Base-by-base conservation (phyloP, 2,329 filamentous ascomycete genomes). In the Xylariaceae sp. region DNA sequence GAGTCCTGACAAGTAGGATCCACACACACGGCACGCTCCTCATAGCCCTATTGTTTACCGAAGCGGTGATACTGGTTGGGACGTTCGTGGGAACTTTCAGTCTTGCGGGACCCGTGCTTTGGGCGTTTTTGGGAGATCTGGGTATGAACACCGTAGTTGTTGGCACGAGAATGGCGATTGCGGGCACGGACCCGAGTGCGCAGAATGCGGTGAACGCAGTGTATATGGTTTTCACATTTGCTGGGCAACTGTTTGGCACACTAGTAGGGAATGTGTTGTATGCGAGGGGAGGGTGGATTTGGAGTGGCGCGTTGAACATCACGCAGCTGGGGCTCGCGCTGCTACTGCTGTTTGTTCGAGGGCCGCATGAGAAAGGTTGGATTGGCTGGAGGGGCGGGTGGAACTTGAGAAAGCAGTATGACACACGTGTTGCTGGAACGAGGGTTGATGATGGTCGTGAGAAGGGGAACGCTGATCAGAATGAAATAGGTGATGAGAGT, bases 191-290 rank as follows among this genome's bases (percentile, higher is more conserved):
- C 17, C 55, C 62, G 2, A 65, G 58, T 12, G 61, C 62, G 1
- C 61, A 70, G 38, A 72, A 64, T 42, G 66, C 68, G 2, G 66
- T 71, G 43, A 75, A 65, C 14, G 62, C 66, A 0, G 61, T 66
- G 6, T 68, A 65, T 19, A 68, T 68, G 66, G 60, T 68, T 12
- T 57, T 60, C 38, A 65, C 61, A 0, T 68, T 68, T 45, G 58
- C 56, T 27, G 66, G 66, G 1, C 64, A 68, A 47, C 55, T 68
- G 6, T 66, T 64, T 12, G 66, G 66, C 0, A 68, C 66, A 0
- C 59, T 62, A 0, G 61, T 63, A 0, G 66, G 65, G 0, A 68
- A 68, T 30, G 51, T 56, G 10, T 53, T 68, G 0, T 68, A 68
- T 39, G 66, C 66, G 0, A 42, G 51, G 3, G 62, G 62, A 1